Base-by-base conservation (phyloP, 108 stramenopile genomes). In the Nitzschia sp. region DNA sequence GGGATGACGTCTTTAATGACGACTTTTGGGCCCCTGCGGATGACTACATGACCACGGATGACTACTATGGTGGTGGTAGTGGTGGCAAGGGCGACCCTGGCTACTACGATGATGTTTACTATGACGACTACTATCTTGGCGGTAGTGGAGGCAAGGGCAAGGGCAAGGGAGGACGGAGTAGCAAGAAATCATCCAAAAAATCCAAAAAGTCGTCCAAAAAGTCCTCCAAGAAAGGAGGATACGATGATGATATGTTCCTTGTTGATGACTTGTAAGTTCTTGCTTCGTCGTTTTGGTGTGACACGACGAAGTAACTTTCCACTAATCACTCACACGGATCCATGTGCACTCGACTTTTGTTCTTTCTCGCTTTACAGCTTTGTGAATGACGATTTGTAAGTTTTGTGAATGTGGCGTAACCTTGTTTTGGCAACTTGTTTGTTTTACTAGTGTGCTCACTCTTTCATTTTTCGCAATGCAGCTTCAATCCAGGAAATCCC, bases 81-180 rank as follows among this genome's bases (percentile, higher is more conserved):
- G 15, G 38, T 42, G 38, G 38, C 8, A 42, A 11, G 38, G 38
- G 15, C 15, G 38, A 42, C 38, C 38, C 13, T 54, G 21, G 25
- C 21, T 13, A 54, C 54, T 21, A 54, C 21, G 61, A 64, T 47
- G 63, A 64, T 24, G 38, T 46, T 26, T 64, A 25, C 46, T 64
- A 46, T 46, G 23, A n/a, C n/a, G n/a, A n/a, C n/a, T n/a, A n/a
- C n/a, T n/a, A n/a, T n/a, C n/a, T n/a, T n/a, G n/a, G n/a, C n/a
- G n/a, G n/a, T n/a, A n/a, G n/a, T n/a, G n/a, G 8, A 31, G 9
- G 58, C 58, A 59, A 54, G 23, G 53, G 56, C 23, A 57, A 30
- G 27, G 29, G 29, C 6, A 57, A 57, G 21, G 62, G 46, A 27
- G 21, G 49, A 17, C n/a, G n/a, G n/a, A n/a, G n/a, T n/a, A n/a